Conservation (phyloP, 2,329 filamentous ascomycete genomes). For the Fonsecaea nubica region DNA sequence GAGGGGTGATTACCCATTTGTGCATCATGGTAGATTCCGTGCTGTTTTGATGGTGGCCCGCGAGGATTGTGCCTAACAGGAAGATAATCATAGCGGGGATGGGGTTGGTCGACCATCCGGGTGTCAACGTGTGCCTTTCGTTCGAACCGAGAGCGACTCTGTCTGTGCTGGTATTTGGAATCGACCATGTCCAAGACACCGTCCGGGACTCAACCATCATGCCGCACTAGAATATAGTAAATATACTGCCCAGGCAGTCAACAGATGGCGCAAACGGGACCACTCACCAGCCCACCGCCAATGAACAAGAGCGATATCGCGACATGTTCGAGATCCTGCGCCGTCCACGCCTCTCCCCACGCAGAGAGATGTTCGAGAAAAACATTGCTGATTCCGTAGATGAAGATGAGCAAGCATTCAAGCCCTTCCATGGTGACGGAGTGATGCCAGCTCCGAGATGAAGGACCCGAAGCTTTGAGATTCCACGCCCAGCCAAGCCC, state of each 20-base stretch:
- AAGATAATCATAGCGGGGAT: constrained; percentile 78
- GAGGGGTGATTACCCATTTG: constrained; percentile 62
- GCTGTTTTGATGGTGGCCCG: constrained; percentile 74
- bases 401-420: constrained; percentile 79
- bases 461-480: constrained; percentile 62
- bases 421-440: constrained; percentile 76
- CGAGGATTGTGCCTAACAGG: constrained; percentile 82
- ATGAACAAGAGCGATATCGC: constrained; percentile 87
- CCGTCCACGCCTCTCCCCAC: constrained; percentile 70
- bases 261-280: not conserved
- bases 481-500: constrained; percentile 90
- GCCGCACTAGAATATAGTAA: constrained; percentile 62
- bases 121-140: constrained; percentile 47
- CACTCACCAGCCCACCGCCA: constrained; percentile 73
- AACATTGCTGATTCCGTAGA: constrained; percentile 80
- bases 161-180: constrained; percentile 63
- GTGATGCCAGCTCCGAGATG: constrained; percentile 61
- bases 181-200: constrained; percentile 57
- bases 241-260: constrained; percentile 19
- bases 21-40: constrained; percentile 83
- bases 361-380: constrained; percentile 80
- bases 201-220: constrained; percentile 79
- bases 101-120: constrained; percentile 72
- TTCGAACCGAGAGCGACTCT: constrained; percentile 50
- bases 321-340: constrained; percentile 79